Evolutionary conservation across 495 filamentous ascomycete genomes (phyloP), one percentile per base, ranked within the genome.

Genomic region (Xylaria palmicola): DNA sequence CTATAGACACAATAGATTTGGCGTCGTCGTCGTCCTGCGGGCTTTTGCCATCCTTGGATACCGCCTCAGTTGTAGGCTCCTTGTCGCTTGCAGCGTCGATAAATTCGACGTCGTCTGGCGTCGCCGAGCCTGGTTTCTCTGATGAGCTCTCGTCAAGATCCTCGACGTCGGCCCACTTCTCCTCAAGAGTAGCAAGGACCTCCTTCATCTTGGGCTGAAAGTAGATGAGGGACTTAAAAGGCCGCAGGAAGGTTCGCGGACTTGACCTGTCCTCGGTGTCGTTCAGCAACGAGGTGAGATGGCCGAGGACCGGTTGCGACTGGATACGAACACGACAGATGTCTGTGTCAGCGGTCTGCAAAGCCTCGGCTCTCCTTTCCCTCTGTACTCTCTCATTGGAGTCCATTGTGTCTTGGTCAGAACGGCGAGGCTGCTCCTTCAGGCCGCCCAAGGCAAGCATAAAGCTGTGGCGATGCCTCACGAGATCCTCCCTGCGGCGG

Each of bases 311-410:
- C 15, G 67, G 60, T 32, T 67, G 71, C 0, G 75, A 77, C 57
- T 78, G 72, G 47, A 79, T 68, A 1, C 77, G 74, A 41, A 79
- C 62, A 4, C 77, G 72, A 37, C 70, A 62, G 19, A 77, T 66
- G 43, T 70, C 68, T 12, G 52, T 70, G 5, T 66, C 62, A 3
- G 60, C 50, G 26, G 41, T 26, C 56, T 75, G 69, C 34, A 52
- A 24, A 6, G 60, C 30, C n/a, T 71, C 67, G 15, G 53, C 60
- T 47, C 52, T 63, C 65, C 59, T 70, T 2, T 66, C 60, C 27
- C 58, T 65, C 27, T 44, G 54, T 2, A 47, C 40, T 50, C 39
- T 64, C 24, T 70, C 63, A 30, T 58, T 54, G 29, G 34, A 44
- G 9, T 17, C 41, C 26, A 12, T 52, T 29, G 20, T 24, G 34